phyloP scores from a whole-genome alignment of 2,329 filamentous ascomycete genomes.

The Diaporthe eres region DNA sequence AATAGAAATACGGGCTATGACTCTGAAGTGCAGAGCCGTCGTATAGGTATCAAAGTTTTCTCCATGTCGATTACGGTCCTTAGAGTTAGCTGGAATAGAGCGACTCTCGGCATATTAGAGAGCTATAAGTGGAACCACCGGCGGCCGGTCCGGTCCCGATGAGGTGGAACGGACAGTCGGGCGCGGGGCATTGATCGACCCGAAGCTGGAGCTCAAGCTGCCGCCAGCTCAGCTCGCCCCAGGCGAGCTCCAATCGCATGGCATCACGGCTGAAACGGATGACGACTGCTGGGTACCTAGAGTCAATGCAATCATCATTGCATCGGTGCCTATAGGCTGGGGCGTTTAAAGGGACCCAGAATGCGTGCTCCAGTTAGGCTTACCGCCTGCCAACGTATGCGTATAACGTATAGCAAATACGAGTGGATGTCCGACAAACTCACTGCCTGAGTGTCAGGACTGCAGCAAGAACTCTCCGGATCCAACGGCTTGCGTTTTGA shows the following conservation, averaged over 20 bases:
- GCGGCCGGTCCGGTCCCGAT: slow-evolving; percentile 19
- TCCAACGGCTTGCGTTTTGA: slow-evolving; percentile 33
- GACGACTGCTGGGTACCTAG: slow-evolving; percentile 22
- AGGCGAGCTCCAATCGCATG: slow-evolving; percentile 33
- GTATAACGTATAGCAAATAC: background rate
- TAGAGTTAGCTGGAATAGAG: background rate
- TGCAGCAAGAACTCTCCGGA: slow-evolving; percentile 15
- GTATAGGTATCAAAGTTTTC: no score
- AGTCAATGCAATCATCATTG: slow-evolving; percentile 38
- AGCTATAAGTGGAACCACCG: no score
- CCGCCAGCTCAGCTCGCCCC: slow-evolving; percentile 19
- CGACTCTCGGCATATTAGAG: background rate
- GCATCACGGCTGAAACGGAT: slow-evolving; percentile 37
- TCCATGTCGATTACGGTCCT: background rate
- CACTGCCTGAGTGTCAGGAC: background rate
- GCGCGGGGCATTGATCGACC: slow-evolving; percentile 32
- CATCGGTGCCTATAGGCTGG: slow-evolving; percentile 6
- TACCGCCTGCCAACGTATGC: background rate
- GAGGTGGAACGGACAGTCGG: slow-evolving; percentile 12
- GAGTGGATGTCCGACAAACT: background rate
- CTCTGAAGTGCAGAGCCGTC: no score
- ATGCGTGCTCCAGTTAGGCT: background rate
- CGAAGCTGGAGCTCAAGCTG: slow-evolving; percentile 32
- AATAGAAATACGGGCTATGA: no score
- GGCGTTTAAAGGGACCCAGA: background rate